phyloP scores from a whole-genome alignment of 495 filamentous ascomycete species.

The Penicillium ucsense region DNA sequence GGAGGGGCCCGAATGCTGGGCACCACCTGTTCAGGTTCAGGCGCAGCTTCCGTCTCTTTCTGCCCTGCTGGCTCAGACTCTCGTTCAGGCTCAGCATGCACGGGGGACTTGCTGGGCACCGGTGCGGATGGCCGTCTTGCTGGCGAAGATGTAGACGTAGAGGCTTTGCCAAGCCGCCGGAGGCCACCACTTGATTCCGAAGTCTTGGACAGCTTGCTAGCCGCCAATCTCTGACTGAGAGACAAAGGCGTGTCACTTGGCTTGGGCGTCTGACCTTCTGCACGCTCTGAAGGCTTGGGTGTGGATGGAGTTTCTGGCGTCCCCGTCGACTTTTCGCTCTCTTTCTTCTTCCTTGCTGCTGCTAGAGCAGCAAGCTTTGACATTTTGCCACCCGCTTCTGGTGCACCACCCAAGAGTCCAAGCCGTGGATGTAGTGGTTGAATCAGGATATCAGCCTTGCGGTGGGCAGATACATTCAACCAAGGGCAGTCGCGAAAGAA shows the following conservation, averaged over 20 bases:
- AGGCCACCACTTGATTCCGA: slow-evolving; percentile 19
- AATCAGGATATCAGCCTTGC: slow-evolving; percentile 56
- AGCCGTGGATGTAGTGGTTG: slow-evolving; percentile 48
- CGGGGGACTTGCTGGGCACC: slow-evolving; percentile 7
- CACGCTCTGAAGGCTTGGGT: slow-evolving; percentile 3
- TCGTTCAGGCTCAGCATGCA: background rate
- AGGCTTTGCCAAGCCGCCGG: slow-evolving; percentile 13
- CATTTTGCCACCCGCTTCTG: slow-evolving; percentile 50
- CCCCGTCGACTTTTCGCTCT: slow-evolving; percentile 44
- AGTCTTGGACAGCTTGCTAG: slow-evolving; percentile 20
- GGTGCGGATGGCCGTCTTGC: slow-evolving; percentile 10
- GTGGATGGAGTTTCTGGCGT: slow-evolving; percentile 7
- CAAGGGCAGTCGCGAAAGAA: slow-evolving; percentile 85
- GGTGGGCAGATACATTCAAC: slow-evolving; percentile 63
- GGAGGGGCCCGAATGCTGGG: slow-evolving; percentile 35
- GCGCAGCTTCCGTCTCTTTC: slow-evolving; percentile 1
- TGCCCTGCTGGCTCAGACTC: background rate
- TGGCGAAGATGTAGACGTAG: slow-evolving; percentile 8
- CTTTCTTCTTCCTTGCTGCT: slow-evolving; percentile 77
- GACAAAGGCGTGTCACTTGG: slow-evolving; percentile 16
- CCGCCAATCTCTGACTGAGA: slow-evolving; percentile 29
- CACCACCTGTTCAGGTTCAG: slow-evolving; percentile 8
- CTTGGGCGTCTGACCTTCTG: slow-evolving; percentile 13
- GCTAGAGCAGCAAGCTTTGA: slow-evolving; percentile 87
- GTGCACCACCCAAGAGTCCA: slow-evolving; percentile 68